A percentile compares a stretch with the other conserved stretches of the same genome.
Evolutionary conservation across 345 rosid species (phyloP).

Genomic region (Citrus mangshanensis): DNA sequence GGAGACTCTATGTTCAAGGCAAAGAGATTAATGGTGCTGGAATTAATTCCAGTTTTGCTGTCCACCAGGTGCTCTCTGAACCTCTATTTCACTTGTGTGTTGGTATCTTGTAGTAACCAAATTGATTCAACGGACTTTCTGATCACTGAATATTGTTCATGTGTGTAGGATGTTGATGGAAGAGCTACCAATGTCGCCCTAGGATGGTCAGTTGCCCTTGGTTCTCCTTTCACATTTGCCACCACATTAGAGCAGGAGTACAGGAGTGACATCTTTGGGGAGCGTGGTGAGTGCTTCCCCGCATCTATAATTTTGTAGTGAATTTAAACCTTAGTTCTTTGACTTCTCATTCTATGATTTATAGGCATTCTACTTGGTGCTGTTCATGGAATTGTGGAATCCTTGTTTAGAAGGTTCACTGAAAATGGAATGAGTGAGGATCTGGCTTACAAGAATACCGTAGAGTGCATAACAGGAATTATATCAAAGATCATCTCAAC

Average conservation of each 20-base stretch:
- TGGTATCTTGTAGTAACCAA: not conserved
- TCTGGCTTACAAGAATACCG: slow-evolving; percentile 80
- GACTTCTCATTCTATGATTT: not conserved
- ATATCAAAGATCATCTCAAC: slow-evolving; percentile 80
- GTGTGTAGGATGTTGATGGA: slow-evolving; percentile 78
- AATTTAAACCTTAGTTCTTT: not conserved
- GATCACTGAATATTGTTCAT: not conserved
- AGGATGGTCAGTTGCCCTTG: slow-evolving; percentile 94
- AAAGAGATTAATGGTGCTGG: slow-evolving; percentile 94
- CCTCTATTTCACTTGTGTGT: not conserved
- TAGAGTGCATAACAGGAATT: slow-evolving; percentile 85
- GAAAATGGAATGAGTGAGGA: slow-evolving; percentile 78
- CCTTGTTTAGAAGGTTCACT: slow-evolving; percentile 74
- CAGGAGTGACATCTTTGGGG: slow-evolving; percentile 95
- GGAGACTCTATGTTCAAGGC: slow-evolving; percentile 89
- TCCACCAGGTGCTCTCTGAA: slow-evolving; percentile 62
- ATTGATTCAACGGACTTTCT: not conserved
- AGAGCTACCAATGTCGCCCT: slow-evolving; percentile 85
- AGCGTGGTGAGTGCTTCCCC: slow-evolving; percentile 54
- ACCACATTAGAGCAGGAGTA: slow-evolving; percentile 90
- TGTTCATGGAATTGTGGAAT: slow-evolving; percentile 84
- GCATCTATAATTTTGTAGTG: not conserved
- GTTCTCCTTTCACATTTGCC: slow-evolving; percentile 89
- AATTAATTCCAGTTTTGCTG: slow-evolving; percentile 85
- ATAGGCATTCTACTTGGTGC: slow-evolving; percentile 87